Evolutionary conservation across 768 basidiomycete genomes (phyloP).

Genomic region (Plicaturopsis crispa): DNA sequence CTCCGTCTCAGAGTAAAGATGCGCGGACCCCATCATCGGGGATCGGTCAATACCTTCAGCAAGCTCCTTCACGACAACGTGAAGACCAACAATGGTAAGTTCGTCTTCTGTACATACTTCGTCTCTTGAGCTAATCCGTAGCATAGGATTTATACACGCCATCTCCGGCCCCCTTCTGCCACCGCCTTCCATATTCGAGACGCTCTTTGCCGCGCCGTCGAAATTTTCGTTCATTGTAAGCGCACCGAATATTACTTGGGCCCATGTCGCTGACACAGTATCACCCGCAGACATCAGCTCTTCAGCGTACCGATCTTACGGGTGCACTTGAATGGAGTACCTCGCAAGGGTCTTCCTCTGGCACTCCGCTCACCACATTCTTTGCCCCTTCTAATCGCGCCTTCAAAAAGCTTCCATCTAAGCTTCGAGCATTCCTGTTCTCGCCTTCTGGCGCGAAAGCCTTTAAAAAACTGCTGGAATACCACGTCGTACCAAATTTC

Average conservation of each 20-base stretch:
- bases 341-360: constrained; percentile 23
- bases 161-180: constrained; percentile 49
- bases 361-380: constrained; percentile 38
- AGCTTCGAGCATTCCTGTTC: constrained; percentile 47
- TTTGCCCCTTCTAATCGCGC: constrained; percentile 49
- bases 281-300: constrained; percentile 40
- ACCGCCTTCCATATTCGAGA: constrained; percentile 43
- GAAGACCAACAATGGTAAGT: constrained; percentile 43
- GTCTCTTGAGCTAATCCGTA: no score
- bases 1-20: constrained; percentile 35
- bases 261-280: background rate
- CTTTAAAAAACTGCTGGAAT: constrained; percentile 48
- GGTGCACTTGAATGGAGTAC: constrained; percentile 40
- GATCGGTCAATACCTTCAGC: constrained; percentile 42
- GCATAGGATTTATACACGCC: constrained; percentile 46
- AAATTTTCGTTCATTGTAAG: constrained; percentile 44
- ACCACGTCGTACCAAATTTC: constrained; percentile 44
- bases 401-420: constrained; percentile 39
- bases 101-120: no score
- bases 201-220: constrained; percentile 32
- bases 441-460: constrained; percentile 47
- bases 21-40: constrained; percentile 22
- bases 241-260: constrained; percentile 1
- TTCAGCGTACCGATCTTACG: constrained; percentile 43
- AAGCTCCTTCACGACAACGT: constrained; percentile 33